Conservation (phyloP, 2,329 filamentous ascomycete genomes). For the Phyllosticta citriasiana region DNA sequence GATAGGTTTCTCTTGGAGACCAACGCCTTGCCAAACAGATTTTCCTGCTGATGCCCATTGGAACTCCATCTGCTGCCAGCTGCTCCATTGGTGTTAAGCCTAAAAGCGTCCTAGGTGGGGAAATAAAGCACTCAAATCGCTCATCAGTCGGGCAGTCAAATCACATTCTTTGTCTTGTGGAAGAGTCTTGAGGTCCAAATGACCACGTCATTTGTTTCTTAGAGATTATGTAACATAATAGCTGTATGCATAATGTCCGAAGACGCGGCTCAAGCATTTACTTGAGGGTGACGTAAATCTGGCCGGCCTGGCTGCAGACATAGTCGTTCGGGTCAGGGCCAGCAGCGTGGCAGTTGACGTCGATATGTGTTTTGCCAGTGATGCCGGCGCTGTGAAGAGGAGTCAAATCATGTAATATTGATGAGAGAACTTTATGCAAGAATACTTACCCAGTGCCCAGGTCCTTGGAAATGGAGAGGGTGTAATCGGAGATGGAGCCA, state of each 20-base stretch:
- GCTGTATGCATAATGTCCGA: background rate
- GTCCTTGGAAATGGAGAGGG: constrained; percentile 4
- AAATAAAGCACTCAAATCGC: no score
- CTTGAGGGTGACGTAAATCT: background rate
- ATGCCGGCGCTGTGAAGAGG: background rate
- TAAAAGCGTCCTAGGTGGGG: no score
- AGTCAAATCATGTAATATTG: background rate
- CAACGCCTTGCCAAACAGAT: no score
- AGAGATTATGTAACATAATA: background rate
- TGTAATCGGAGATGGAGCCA: constrained; percentile 6
- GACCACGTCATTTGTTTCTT: background rate
- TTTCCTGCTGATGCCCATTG: no score
- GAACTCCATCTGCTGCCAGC: no score
- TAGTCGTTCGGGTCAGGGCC: background rate
- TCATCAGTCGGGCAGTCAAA: no score
- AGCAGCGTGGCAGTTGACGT: background rate
- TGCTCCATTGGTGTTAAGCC: no score
- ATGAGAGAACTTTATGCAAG: no score
- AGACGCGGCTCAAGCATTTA: background rate
- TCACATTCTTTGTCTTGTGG: no score
- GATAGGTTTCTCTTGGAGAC: no score
- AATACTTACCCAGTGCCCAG: background rate
- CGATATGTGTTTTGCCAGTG: background rate
- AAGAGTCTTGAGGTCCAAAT: background rate
- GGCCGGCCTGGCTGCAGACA: background rate